Evolutionary conservation across 2,329 filamentous ascomycete species (phyloP).

Genomic region (Cryphonectria naterciae): DNA sequence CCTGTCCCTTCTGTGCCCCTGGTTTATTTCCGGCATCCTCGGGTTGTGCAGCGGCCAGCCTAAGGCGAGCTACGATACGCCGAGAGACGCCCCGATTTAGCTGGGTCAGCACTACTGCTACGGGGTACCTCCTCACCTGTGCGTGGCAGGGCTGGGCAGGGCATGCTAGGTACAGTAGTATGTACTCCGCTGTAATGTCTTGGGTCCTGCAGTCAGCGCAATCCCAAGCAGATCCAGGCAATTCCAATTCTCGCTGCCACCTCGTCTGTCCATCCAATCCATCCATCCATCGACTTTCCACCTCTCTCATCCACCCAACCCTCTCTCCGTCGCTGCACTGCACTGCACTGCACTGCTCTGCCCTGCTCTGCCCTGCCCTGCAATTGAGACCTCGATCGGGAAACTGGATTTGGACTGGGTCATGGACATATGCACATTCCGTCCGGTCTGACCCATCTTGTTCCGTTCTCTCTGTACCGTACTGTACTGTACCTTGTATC

Average conservation of each 20-base stretch:
- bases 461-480: background rate
- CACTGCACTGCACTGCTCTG: background rate
- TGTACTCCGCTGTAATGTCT: slow-evolving; percentile 4
- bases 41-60: background rate
- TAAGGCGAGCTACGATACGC: background rate
- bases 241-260: slow-evolving; percentile 5
- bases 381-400: background rate
- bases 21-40: background rate
- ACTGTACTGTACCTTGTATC: slow-evolving; percentile 2
- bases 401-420: background rate
- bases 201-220: slow-evolving; percentile 8
- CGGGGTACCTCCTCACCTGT: background rate
- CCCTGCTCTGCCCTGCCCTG: background rate
- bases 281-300: background rate
- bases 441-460: slow-evolving; percentile 2
- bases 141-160: background rate
- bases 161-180: background rate
- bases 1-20: background rate
- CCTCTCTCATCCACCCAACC: background rate
- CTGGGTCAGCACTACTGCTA: slow-evolving; percentile 6
- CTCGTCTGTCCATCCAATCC: background rate
- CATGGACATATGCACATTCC: slow-evolving; percentile 15
- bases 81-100: background rate
- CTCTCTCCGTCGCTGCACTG: background rate
- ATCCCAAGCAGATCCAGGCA: background rate